Conservation (phyloP, 75 land plant genomes). For the Adiantum capillusveneris region DNA sequence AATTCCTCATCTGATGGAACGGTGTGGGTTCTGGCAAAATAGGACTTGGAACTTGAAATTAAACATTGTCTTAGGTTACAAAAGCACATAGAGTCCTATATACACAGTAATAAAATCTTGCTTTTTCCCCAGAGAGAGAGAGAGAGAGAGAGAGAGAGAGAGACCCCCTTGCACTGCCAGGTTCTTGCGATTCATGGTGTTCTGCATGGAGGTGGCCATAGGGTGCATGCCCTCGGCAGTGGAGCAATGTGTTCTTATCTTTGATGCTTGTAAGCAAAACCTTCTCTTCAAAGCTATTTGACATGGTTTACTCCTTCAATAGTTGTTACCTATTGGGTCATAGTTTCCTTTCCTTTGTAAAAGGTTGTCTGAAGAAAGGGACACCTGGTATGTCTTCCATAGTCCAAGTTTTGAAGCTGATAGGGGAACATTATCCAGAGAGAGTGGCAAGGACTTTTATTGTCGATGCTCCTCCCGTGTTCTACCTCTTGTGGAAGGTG, state of each 20-base stretch:
- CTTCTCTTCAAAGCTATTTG: background rate
- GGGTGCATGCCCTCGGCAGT: slow-evolving; percentile 57
- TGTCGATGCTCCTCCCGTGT: slow-evolving; percentile 85
- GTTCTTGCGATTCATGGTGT: slow-evolving; percentile 60
- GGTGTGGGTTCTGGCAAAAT: too few relatives aligned
- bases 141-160: too few relatives aligned
- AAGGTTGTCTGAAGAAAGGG: background rate
- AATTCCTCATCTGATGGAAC: too few relatives aligned
- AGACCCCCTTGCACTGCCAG: slow-evolving; percentile 19
- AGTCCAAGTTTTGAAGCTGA: slow-evolving; percentile 36
- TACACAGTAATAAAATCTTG: too few relatives aligned
- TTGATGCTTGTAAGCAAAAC: slow-evolving; percentile 39
- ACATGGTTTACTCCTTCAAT: background rate
- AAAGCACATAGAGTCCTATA: too few relatives aligned
- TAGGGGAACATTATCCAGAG: slow-evolving; percentile 75
- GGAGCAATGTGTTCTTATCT: slow-evolving; percentile 68
- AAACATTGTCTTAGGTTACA: too few relatives aligned
- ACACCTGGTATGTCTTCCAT: background rate
- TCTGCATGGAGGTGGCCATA: slow-evolving; percentile 85
- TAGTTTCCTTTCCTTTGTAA: background rate
- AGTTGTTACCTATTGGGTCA: too few relatives aligned
- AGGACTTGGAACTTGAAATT: too few relatives aligned
- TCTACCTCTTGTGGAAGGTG: slow-evolving; percentile 93
- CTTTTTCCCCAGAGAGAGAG: background rate
- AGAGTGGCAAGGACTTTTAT: slow-evolving; percentile 65